phyloP scores from a whole-genome alignment of 208 protist species.

The Wallacemonas sp. region DNA sequence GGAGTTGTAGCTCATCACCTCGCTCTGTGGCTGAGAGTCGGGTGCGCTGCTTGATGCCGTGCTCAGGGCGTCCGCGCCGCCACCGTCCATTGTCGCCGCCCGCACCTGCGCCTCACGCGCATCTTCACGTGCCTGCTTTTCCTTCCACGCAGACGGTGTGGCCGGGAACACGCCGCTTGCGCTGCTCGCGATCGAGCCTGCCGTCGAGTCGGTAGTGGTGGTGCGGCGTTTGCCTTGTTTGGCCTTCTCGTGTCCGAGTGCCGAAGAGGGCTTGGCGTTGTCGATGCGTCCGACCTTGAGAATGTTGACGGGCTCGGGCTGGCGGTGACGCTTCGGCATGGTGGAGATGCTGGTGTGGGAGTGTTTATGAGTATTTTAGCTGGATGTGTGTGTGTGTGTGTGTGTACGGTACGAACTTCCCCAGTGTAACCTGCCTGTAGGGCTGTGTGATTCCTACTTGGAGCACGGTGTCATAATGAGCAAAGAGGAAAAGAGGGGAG shows the following conservation, averaged over 20 bases:
- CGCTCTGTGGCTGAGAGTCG: slow-evolving; percentile 14
- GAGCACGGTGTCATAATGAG: not conserved
- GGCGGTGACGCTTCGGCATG: slow-evolving; percentile 81
- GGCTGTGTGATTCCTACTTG: no score
- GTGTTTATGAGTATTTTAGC: not conserved
- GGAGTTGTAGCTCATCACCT: slow-evolving; percentile 27
- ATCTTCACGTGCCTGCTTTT: slow-evolving; percentile 15
- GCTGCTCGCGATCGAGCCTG: slow-evolving; percentile 13
- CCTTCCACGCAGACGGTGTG: slow-evolving; percentile 20
- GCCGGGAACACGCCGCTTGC: slow-evolving; percentile 22
- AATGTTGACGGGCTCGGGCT: slow-evolving; percentile 58
- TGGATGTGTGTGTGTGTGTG: not conserved
- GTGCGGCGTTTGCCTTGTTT: slow-evolving; percentile 3
- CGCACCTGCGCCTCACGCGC: slow-evolving; percentile 12
- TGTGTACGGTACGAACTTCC: no score
- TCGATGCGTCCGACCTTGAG: not conserved
- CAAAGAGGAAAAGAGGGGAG: not conserved
- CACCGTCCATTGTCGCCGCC: not conserved
- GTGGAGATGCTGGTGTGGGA: not conserved
- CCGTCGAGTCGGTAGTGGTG: slow-evolving; percentile 12
- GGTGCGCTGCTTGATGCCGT: not conserved
- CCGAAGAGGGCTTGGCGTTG: not conserved
- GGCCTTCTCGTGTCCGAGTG: no score
- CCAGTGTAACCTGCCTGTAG: no score
- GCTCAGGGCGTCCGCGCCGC: not conserved